Conservation (phyloP, 768 basidiomycete species). For the Leucocoprinus sp. region DNA sequence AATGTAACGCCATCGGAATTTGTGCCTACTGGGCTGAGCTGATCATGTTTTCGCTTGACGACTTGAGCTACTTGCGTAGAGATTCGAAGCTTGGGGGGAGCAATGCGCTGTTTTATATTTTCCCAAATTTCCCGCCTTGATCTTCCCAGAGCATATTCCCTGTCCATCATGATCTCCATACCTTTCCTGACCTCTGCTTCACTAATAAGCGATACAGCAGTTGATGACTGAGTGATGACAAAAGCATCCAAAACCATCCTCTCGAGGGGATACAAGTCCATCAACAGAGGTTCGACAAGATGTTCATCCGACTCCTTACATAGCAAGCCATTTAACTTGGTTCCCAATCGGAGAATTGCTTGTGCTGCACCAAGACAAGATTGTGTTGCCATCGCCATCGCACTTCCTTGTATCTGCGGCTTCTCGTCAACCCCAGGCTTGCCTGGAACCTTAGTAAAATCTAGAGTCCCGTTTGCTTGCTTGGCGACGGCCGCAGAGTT, state of each 20-base stretch:
- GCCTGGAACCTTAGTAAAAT: background rate
- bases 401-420: conserved; percentile 21
- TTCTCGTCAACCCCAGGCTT: conserved; percentile 22
- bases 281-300: conserved; percentile 30
- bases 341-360: conserved; percentile 45
- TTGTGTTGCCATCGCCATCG: conserved; percentile 34
- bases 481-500: conserved; percentile 1
- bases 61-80: background rate
- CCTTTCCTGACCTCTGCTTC: conserved; percentile 9
- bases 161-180: conserved; percentile 7
- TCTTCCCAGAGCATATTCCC: conserved; percentile 7
- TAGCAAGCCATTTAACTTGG: conserved; percentile 15
- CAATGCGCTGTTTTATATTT: conserved; percentile 2
- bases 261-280: conserved; percentile 52
- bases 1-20: background rate
- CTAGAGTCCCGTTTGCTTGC: background rate
- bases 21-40: conserved; percentile 1
- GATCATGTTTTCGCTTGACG: conserved; percentile 6
- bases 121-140: conserved; percentile 9
- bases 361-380: conserved; percentile 63
- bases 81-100: conserved; percentile 2
- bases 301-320: conserved; percentile 12
- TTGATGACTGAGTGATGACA: conserved; percentile 22
- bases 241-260: conserved; percentile 60
- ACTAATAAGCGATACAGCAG: conserved; percentile 8